A percentile compares a stretch with the other conserved stretches of the same genome.
phyloP scores from a whole-genome alignment of 164 flowering plant species.

The Chimonanthus salicifolius region DNA sequence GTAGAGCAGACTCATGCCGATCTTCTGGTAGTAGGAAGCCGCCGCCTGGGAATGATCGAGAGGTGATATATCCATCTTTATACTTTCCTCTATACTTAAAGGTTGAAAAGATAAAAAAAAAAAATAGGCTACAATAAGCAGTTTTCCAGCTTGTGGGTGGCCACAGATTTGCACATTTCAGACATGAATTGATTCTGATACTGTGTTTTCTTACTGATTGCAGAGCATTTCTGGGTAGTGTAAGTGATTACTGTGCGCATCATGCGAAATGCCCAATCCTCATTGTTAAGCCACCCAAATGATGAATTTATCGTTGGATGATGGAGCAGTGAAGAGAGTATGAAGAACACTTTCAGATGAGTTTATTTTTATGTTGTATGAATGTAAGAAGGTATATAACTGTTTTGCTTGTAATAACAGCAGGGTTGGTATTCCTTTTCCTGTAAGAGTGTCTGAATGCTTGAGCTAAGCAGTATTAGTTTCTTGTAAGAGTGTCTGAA shows the following conservation, averaged over 20 bases:
- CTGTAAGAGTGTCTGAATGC: too few species aligned
- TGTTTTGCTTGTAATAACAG: too few species aligned
- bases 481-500: too few species aligned
- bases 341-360: neutral
- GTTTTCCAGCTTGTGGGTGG: too few species aligned
- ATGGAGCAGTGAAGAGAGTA: neutral
- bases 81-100: too few species aligned
- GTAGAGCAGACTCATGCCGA: conserved; percentile 20
- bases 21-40: conserved; percentile 29
- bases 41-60: conserved; percentile 26
- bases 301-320: neutral
- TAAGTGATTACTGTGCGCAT: conserved; percentile 46
- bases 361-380: neutral
- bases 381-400: too few species aligned
- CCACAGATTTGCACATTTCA: too few species aligned
- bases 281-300: conserved; percentile 32
- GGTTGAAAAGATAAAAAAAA: too few species aligned
- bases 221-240: conserved; percentile 43
- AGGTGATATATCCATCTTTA: conserved; percentile 10
- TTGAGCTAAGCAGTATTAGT: too few species aligned
- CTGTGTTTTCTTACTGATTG: neutral
- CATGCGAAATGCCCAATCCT: conserved; percentile 33
- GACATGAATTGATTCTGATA: neutral
- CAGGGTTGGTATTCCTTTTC: too few species aligned
- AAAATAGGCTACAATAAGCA: too few species aligned